phyloP scores from a whole-genome alignment of 768 basidiomycete genomes.

The Panaeolus cyanescens region DNA sequence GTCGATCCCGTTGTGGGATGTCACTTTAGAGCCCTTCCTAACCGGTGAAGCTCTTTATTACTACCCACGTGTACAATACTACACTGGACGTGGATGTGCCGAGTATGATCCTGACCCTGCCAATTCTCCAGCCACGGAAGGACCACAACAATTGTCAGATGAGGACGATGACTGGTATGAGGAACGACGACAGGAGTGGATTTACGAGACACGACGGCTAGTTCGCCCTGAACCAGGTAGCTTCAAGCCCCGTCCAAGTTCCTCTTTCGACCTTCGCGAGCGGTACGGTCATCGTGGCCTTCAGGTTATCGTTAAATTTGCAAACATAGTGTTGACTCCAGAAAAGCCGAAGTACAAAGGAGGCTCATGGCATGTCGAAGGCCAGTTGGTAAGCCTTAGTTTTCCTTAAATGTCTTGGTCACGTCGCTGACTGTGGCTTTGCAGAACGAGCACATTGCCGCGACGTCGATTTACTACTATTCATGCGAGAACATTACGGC shows the following conservation, averaged over 20 bases:
- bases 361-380: conserved; percentile 18
- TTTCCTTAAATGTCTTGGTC: not conserved
- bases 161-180: conserved; percentile 5
- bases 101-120: conserved; percentile 14
- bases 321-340: conserved; percentile 14
- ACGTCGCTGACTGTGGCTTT: conserved; percentile 12
- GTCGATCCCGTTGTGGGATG: conserved; percentile 5
- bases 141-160: conserved; percentile 4
- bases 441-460: conserved; percentile 25
- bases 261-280: not conserved
- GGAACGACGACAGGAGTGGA: conserved; percentile 7
- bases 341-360: conserved; percentile 16
- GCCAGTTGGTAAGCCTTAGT: conserved; percentile 12
- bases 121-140: not conserved
- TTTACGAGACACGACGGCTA: not conserved
- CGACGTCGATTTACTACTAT: conserved; percentile 24
- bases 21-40: conserved; percentile 4
- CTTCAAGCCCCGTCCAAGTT: not conserved
- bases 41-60: not conserved
- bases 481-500: conserved; percentile 24
- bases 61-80: conserved; percentile 5
- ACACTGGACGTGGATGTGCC: not conserved
- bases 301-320: conserved; percentile 17
- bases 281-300: conserved; percentile 2
- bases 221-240: not conserved